Conservation (phyloP, 1,139 yeast species). For the Arxiozyma slooffiae region DNA sequence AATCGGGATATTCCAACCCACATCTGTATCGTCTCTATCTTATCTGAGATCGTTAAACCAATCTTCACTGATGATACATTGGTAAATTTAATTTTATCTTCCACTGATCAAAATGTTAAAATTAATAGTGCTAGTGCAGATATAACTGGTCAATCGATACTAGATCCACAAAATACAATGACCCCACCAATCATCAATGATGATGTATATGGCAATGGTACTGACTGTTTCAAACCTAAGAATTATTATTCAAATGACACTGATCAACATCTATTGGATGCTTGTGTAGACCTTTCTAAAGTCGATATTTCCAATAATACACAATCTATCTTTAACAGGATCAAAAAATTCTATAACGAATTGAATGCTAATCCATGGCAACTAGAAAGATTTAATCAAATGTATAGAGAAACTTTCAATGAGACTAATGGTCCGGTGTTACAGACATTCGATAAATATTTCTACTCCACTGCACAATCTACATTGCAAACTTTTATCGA, state of each 20-base stretch:
- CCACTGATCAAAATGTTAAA: too few species aligned
- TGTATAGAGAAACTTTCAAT: conserved; percentile 5
- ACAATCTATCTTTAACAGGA: conserved; percentile 10
- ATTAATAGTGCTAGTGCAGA: background rate
- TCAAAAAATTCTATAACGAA: conserved; percentile 10
- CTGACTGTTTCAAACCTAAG: background rate
- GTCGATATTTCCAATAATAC: conserved; percentile 3
- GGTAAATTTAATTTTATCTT: background rate
- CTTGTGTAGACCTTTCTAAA: conserved; percentile 9
- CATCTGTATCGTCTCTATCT: conserved; percentile 9
- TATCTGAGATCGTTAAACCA: conserved; percentile 9
- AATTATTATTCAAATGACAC: conserved; percentile 1
- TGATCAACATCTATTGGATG: conserved; percentile 7
- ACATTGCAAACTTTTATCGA: conserved; percentile 8
- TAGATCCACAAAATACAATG: background rate
- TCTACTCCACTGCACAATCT: conserved; percentile 12
- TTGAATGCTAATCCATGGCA: conserved; percentile 12
- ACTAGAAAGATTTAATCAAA: conserved; percentile 12
- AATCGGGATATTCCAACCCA: conserved; percentile 7
- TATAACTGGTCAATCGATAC: background rate
- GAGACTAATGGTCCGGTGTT: conserved; percentile 1
- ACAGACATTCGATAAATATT: conserved; percentile 6
- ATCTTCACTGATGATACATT: conserved; percentile 5
- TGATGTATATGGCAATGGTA: too few species aligned
- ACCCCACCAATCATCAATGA: background rate